Evolutionary conservation across 1,139 yeast genomes (phyloP).

Genomic region (Candida mesenterica): DNA sequence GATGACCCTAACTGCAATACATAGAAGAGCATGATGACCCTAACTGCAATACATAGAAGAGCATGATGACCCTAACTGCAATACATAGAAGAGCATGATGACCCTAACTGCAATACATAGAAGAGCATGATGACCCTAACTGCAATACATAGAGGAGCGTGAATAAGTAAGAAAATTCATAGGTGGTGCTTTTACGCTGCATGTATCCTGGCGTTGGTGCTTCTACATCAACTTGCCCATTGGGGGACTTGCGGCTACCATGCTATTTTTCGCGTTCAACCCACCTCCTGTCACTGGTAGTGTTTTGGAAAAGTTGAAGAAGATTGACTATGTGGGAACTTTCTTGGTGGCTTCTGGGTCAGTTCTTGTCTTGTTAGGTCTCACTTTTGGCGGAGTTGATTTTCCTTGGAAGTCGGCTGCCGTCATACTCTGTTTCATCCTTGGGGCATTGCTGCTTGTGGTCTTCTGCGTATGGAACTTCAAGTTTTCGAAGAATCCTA

Average conservation of each 20-base stretch:
- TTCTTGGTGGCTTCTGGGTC: slow-evolving; percentile 39
- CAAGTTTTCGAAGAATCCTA: slow-evolving; percentile 40
- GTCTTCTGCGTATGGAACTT: slow-evolving; percentile 51
- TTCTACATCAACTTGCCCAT: slow-evolving; percentile 71
- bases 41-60: too few relatives aligned
- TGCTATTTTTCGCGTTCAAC: slow-evolving; percentile 47
- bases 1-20: too few relatives aligned
- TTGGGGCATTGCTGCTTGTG: slow-evolving; percentile 49
- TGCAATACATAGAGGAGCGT: too few relatives aligned
- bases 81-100: too few relatives aligned
- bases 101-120: too few relatives aligned
- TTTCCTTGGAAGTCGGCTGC: slow-evolving; percentile 55
- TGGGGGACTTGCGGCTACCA: slow-evolving; percentile 54
- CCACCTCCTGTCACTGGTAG: slow-evolving; percentile 52
- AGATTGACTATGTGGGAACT: slow-evolving; percentile 51
- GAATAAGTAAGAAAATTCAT: too few relatives aligned
- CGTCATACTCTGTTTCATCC: slow-evolving; percentile 50
- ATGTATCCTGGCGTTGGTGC: slow-evolving; percentile 76
- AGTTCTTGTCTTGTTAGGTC: slow-evolving; percentile 45
- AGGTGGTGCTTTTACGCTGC: slow-evolving; percentile 66
- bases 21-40: too few relatives aligned
- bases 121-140: too few relatives aligned
- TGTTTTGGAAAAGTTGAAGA: slow-evolving; percentile 36
- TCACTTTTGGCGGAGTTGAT: slow-evolving; percentile 52
- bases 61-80: too few relatives aligned